A percentile compares a stretch with the other conserved stretches of the same genome.
Conservation (phyloP, 352 stramenopile genomes). For the Poterioochromonas sp. region DNA sequence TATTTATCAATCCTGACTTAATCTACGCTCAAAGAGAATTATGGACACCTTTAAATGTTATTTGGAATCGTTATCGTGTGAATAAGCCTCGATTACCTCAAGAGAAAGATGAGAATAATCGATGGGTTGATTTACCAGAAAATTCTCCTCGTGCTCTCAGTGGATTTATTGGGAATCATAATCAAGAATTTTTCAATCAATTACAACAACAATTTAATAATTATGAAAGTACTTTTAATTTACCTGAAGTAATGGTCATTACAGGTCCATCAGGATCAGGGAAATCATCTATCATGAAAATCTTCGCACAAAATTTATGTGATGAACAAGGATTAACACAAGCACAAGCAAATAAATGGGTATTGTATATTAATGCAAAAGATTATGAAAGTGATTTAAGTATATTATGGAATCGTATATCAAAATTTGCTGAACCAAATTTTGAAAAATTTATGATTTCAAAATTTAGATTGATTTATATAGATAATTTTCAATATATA, state of each 20-base stretch:
- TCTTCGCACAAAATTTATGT: neutral
- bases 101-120: neutral
- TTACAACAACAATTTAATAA: too few relatives aligned
- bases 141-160: neutral
- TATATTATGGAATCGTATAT: neutral
- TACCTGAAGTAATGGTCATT: constrained; percentile 8
- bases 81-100: neutral
- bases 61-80: neutral
- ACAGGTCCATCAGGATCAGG: neutral
- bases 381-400: neutral
- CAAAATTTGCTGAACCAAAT: neutral
- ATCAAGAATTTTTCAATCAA: neutral
- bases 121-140: neutral
- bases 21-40: constrained; percentile 2
- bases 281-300: neutral
- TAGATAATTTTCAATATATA: constrained; percentile 9
- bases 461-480: neutral
- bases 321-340: neutral
- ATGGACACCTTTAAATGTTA: neutral
- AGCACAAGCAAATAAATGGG: neutral
- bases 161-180: neutral
- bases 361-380: neutral
- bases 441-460: neutral
- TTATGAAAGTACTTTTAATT: neutral
- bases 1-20: constrained; percentile 5